Evolutionary conservation across 371 early-diverging fungal genomes (phyloP), one percentile per base, ranked within the genome.

Genomic region (Coemansia sp.): DNA sequence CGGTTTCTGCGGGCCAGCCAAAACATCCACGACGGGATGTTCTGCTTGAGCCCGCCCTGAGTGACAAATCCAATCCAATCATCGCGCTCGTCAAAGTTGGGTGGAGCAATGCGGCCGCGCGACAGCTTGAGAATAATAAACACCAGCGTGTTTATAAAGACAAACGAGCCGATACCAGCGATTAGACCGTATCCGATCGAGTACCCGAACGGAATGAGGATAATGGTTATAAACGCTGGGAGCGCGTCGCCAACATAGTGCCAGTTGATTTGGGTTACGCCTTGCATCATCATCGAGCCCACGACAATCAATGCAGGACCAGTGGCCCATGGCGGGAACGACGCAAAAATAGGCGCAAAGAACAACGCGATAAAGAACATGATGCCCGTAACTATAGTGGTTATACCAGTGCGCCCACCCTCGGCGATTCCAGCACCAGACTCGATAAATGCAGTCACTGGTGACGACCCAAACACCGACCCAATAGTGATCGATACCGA

Each of bases 281-380:
- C 83, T 40, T 86, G 84, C 63, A 84, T 73, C 93, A 93, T 93
- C 89, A 93, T 85, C 21, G 85, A 86, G 9, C 93, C 93, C n/a
- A 93, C 88, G 11, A 89, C 72, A 50, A 93, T 86, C 59, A 93
- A 78, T 0, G 91, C 93, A 1, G 91, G 91, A 9, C 91, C 91
- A 1, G 92, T 91, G 4, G 91, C 90, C 90, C 91, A 91, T 2
- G 91, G 90, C 33, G 91, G 93, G 82, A 91, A 89, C 54, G 88
- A 86, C 8, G 92, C 93, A 79, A 91, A 91, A 68, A 92, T 90
- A 11, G 93, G 93, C 1, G 92, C 87, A 64, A 92, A 90, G 83
- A 93, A 90, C 48, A 92, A 81, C 25, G 87, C 84, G 40, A 92
- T 80, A 66, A 91, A 87, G 84, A 93, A 91, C 65, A 87, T 82